A percentile compares a stretch with the other conserved stretches of the same genome.
Evolutionary conservation across 352 stramenopile species (phyloP).

Genomic region (Globisporangium mamillatum): DNA sequence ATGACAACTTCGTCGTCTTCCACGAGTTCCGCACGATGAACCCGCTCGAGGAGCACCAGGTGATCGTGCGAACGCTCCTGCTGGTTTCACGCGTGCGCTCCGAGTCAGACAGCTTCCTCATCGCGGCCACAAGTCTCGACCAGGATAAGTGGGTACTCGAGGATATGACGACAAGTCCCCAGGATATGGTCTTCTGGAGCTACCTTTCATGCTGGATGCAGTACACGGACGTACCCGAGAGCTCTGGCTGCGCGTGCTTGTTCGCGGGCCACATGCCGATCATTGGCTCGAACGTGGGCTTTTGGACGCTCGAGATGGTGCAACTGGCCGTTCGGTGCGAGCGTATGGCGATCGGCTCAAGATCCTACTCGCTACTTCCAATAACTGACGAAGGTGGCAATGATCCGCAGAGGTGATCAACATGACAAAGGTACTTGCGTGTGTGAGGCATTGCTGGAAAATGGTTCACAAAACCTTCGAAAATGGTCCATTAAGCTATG

Average conservation of each 20-base stretch:
- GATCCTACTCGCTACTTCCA: not conserved
- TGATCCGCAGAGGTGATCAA: not conserved
- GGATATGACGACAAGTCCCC: not conserved
- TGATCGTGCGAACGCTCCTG: constrained; percentile 3
- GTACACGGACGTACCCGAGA: not conserved
- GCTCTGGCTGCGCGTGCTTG: not conserved
- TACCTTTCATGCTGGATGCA: constrained; percentile 13
- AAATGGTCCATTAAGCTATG: too few species aligned
- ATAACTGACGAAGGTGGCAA: not conserved
- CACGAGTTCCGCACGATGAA: constrained; percentile 18
- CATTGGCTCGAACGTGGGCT: not conserved
- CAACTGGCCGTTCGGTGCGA: not conserved
- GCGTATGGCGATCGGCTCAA: not conserved
- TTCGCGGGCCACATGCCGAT: not conserved
- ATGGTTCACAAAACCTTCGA: too few species aligned
- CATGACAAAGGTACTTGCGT: not conserved
- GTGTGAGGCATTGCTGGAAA: not conserved
- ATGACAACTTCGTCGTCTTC: constrained; percentile 15
- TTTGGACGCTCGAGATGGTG: not conserved
- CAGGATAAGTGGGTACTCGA: constrained; percentile 1
- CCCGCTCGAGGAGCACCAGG: not conserved
- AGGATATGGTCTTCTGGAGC: constrained; percentile 12
- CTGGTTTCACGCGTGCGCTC: constrained; percentile 11
- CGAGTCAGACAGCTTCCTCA: not conserved
- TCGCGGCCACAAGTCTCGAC: constrained; percentile 11